Base-by-base conservation (phyloP, 148 eudicot genomes). In the Suaeda aralocaspica region DNA sequence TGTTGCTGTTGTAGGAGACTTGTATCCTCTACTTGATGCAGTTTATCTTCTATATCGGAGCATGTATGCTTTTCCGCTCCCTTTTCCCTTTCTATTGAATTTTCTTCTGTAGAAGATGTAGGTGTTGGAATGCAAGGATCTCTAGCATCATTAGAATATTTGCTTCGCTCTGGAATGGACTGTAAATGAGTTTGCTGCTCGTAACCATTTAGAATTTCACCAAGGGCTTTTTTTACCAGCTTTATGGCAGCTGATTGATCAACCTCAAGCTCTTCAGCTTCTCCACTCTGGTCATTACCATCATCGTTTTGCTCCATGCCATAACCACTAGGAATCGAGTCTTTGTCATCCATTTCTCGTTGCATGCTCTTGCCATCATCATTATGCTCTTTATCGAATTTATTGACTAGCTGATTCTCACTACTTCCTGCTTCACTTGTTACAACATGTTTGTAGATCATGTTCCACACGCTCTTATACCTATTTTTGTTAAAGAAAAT, bases 191-290 rank as follows among this genome's bases (percentile, higher is more conserved):
- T 77, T 70, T 82, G 50, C 68, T 81, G 87, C 74, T 90, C 93
- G 76, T 86, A 85, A 65, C 83, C 84, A 76, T 84, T 85, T 69
- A 92, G 84, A 76, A 92, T 85, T 75, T 84, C 90, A 71, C 79
- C 80, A 36, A 92, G 82, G 59, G 98, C 98, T 71, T 90, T 94
- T 71, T 87, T 76, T 30, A 92, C 98, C 25, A 92, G 76, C 83
- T 90, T 90, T 69, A 86, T 79, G 14, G 92, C 96, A 77, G 82
- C 83, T 50, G 84, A 72, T 67, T 88, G 87, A 39, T 84, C 84
- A 39, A 83, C 48, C 72, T 92, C 90, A 58, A 74, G 68, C 56
- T 77, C 85, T 78, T 81, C 83, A 69, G 61, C 45, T 46, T 71
- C 78, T 41, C 73, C 68, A 59, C 77, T 77, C 62, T 64, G 60